These are phyloP conservation scores for Pulveroboletus sp. DNA, from an alignment of 768 basidiomycete genomes.

Conservation along the genomic window DNA sequence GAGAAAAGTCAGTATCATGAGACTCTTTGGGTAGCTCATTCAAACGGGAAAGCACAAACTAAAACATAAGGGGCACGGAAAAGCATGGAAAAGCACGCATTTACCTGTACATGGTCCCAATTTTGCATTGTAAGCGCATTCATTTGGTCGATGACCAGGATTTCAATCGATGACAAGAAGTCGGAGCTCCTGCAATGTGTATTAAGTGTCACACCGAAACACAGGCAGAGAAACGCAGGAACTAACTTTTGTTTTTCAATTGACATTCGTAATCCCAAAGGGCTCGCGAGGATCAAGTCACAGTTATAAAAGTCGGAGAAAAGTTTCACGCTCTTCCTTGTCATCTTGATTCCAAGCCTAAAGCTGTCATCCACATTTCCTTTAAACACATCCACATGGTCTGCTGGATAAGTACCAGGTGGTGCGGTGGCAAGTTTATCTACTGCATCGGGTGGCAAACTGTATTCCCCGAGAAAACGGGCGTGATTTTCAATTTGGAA, in stretches of 20 bases:
- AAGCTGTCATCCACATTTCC: constrained; percentile 99
- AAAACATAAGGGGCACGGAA: constrained; percentile 1
- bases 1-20: constrained; percentile 91
- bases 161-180: constrained; percentile 90
- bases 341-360: constrained; percentile 88
- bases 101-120: constrained; percentile 95
- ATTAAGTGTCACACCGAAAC: not conserved
- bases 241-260: constrained; percentile 93
- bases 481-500: constrained; percentile 88
- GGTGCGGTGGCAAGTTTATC: constrained; percentile 80
- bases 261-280: constrained; percentile 83
- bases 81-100: constrained; percentile 8
- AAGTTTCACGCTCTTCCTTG: constrained; percentile 86
- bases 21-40: constrained; percentile 93
- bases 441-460: constrained; percentile 69
- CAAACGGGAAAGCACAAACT: constrained; percentile 85
- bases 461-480: constrained; percentile 81
- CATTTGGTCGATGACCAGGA: constrained; percentile 88
- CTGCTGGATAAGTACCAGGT: constrained; percentile 75
- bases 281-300: constrained; percentile 92
- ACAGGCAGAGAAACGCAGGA: not conserved
- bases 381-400: constrained; percentile 91
- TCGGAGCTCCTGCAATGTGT: constrained; percentile 65
- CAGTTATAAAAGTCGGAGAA: constrained; percentile 89
- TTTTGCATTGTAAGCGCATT: constrained; percentile 97